Evolutionary conservation across 2,329 filamentous ascomycete genomes (phyloP), one percentile per base, ranked within the genome.

Genomic region (Microcera coccophila): DNA sequence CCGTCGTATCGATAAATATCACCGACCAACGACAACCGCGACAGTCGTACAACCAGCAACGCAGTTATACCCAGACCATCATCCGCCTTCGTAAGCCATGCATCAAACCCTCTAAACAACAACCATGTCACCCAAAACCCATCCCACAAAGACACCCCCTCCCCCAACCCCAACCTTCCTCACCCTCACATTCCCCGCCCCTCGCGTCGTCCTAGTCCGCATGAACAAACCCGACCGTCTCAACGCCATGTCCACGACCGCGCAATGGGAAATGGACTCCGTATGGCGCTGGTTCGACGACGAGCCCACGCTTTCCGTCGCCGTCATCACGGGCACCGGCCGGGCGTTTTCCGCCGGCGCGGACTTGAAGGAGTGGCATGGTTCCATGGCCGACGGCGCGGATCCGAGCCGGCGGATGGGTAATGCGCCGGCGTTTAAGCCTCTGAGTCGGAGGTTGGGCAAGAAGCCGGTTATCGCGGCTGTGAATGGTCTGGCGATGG

Each of bases 381-480:
- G 48, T 36, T 48, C 43, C 36, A 48, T 57, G 47, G 29, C 47
- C 1, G 36, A 40, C 11, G 47, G 44, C 20, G 47, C 47, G 9
- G 47, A 49, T 16, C 47, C 47, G 12, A 44, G 36, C 35, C 41
- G 42, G 11, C 44, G 44, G n/a, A 49, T 42, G 50, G 39, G 37
- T 26, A 48, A 50, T 44, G 36, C 41, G 26, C 49, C 54, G 1
- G 79, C 79, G 0, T 62, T 62, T 41, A 57, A 48, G 42, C 80
- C 77, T 0, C 57, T 84, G 12, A 78, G 74, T 31, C 66, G 74
- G 31, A 67, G 81, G 11, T 61, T 62, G 11, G 80, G 81, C 1
- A 81, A 78, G 65, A 81, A 81, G 60, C 78, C 78, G 2, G 68
- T 81, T 35, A 76, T 81, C 56, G 76, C 75, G 8, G 78, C 78